Percentiles rank a stretch among this genome's conserved stretches.
Evolutionary conservation across 768 basidiomycete genomes (phyloP).

Genomic region (Calocera viscosa): DNA sequence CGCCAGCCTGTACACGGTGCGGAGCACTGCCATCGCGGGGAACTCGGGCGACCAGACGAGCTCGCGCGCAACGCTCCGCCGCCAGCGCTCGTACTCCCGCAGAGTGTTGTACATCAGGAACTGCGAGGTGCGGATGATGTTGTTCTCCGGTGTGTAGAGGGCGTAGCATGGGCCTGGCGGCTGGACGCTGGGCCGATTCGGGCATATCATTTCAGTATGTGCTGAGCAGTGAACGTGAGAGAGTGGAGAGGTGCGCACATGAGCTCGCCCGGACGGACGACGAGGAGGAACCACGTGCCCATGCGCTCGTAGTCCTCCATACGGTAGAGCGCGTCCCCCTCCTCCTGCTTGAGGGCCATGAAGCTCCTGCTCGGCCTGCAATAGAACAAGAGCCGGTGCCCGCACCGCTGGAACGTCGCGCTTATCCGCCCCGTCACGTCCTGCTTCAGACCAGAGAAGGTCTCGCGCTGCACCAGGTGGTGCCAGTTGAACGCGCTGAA

Average conservation of each 20-base stretch:
- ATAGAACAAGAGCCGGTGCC: background rate
- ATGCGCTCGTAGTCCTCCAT: conserved; percentile 5
- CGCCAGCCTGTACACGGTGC: background rate
- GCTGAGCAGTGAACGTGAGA: too few relatives aligned
- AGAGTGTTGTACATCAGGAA: background rate
- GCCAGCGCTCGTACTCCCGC: background rate
- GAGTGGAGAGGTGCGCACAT: background rate
- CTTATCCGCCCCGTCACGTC: background rate
- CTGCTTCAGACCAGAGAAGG: background rate
- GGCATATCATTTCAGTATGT: too few relatives aligned
- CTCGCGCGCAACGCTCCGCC: background rate
- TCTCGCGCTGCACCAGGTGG: background rate
- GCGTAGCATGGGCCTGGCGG: background rate
- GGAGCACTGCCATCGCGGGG: background rate
- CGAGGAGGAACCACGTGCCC: background rate
- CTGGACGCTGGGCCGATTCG: too few relatives aligned
- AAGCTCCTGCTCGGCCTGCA: background rate
- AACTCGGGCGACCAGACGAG: background rate
- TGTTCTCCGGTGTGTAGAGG: background rate
- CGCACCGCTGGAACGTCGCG: background rate
- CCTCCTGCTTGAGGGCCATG: background rate
- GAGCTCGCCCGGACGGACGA: background rate
- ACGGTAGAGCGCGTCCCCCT: background rate
- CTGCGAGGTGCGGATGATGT: background rate
- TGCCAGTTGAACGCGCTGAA: background rate